Evolutionary conservation across 331 rosid species (phyloP), one percentile per base, ranked within the genome.

Genomic region (Spiraea crenata): DNA sequence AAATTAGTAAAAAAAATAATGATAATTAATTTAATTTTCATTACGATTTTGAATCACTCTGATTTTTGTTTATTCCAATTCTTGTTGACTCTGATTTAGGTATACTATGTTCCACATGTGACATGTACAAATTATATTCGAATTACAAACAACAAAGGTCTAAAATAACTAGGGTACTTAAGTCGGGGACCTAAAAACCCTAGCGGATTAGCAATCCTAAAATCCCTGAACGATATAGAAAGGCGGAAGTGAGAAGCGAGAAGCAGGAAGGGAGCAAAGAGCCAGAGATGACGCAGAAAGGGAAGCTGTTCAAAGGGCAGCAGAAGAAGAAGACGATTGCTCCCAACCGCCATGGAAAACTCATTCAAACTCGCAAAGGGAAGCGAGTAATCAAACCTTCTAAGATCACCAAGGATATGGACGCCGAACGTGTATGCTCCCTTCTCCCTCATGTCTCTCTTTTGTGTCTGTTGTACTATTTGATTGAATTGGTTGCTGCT

Each of bases 311-410:
- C 92, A 93, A 93, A 57, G 98, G 98, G 40, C 77, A 90, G 62
- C 69, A 80, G 76, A 93, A 90, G 90, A 83, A 77, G 89, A 93
- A 93, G 61, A 79, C 89, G 3, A 78, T 90, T 49, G 89, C 98
- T 70, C 85, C 87, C 58, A 93, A 69, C 74, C 96, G 97, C 61
- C 98, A 93, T 78, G 98, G 98, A 9, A 93, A 93, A 75, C 63
- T n/a, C 8, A 77, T 87, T 61, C 77, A 15, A 1, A 83, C 66
- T 75, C 96, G 96, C 63, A 93, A 93, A 78, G 98, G 98, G 61
- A 93, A 81, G 87, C 85, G 91, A 77, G 60, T 52, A 42, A 71
- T 93, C 17, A 93, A 93, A 85, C 97, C 98, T 2, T 73, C 86
- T 0, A 93, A 86, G 76, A 31, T 72, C 61, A 79, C 97, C 12